These are phyloP conservation scores for Lasiosphaeria miniovina DNA, from an alignment of 495 filamentous ascomycete genomes.

Conservation along the genomic window DNA sequence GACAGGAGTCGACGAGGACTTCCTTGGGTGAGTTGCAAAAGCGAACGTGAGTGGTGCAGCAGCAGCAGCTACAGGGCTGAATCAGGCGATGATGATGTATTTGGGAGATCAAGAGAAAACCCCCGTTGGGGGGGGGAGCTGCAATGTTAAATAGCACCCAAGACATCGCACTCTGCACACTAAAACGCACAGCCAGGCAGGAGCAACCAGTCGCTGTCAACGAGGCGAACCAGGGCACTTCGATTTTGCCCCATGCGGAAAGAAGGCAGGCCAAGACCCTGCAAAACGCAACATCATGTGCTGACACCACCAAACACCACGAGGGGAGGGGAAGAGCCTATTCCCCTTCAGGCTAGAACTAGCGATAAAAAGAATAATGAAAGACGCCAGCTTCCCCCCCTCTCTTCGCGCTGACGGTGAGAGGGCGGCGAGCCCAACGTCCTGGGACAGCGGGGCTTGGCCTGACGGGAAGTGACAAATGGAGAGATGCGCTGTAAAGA, in stretches of 20 bases:
- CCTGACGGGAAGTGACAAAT: too few species aligned
- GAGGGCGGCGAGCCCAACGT: too few species aligned
- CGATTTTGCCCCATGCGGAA: slow-evolving; percentile 23
- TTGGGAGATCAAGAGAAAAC: slow-evolving; percentile 29
- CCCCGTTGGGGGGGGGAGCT: slow-evolving; percentile 31
- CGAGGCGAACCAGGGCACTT: slow-evolving; percentile 4
- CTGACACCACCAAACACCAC: slow-evolving; percentile 12
- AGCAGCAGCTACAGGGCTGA: slow-evolving; percentile 37
- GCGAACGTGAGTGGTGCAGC: slow-evolving; percentile 47
- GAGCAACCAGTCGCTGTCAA: not conserved
- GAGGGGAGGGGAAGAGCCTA: slow-evolving; percentile 5
- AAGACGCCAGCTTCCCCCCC: too few species aligned
- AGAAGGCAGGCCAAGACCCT: slow-evolving; percentile 17
- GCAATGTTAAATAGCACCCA: slow-evolving; percentile 35
- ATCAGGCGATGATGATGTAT: slow-evolving; percentile 32
- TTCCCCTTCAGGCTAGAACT: slow-evolving; percentile 11
- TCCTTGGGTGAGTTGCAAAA: slow-evolving; percentile 48
- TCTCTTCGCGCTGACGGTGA: too few species aligned
- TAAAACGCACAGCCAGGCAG: not conserved
- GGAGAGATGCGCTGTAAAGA: too few species aligned
- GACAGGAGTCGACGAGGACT: slow-evolving; percentile 65
- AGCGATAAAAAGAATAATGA: not conserved
- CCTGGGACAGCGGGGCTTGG: too few species aligned
- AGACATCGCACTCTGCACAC: slow-evolving; percentile 4
- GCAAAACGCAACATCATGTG: not conserved